These are phyloP conservation scores for Ceratocystis harringtonii DNA, from an alignment of 2,329 filamentous ascomycete species.

Conservation along the genomic window DNA sequence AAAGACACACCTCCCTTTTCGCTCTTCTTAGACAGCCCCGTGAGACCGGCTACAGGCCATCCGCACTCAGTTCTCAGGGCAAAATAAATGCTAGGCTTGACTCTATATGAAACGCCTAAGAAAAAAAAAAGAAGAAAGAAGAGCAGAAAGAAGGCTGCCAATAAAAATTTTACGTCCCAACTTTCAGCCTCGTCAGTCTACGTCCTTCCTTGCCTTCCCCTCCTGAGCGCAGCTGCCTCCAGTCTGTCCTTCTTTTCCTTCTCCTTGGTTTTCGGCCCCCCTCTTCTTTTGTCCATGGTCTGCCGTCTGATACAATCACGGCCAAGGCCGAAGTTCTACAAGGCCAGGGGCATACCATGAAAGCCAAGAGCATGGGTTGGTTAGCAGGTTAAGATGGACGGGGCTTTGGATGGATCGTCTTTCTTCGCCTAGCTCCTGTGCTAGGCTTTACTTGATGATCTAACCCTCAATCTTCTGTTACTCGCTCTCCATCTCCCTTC, in stretches of 20 bases:
- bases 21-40: no score
- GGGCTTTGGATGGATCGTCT: neutral
- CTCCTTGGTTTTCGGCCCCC: neutral
- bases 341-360: neutral
- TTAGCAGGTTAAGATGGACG: neutral
- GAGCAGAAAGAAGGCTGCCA: no score
- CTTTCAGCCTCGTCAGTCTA: no score
- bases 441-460: neutral
- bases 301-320: slow-evolving; percentile 5
- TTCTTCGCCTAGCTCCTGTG: neutral
- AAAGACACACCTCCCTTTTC: no score
- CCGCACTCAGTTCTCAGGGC: no score
- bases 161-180: no score
- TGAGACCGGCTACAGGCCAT: no score
- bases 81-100: neutral
- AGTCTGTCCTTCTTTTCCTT: neutral
- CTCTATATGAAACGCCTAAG: neutral
- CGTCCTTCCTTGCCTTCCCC: neutral
- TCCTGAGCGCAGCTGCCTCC: neutral
- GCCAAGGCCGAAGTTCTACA: neutral
- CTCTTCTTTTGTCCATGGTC: neutral
- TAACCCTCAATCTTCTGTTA: neutral
- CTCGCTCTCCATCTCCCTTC: neutral
- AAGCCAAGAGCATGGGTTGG: neutral
- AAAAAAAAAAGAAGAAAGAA: neutral